These are phyloP conservation scores for Aspergillus egyptiacus DNA, from an alignment of 495 filamentous ascomycete genomes.

Conservation along the genomic window DNA sequence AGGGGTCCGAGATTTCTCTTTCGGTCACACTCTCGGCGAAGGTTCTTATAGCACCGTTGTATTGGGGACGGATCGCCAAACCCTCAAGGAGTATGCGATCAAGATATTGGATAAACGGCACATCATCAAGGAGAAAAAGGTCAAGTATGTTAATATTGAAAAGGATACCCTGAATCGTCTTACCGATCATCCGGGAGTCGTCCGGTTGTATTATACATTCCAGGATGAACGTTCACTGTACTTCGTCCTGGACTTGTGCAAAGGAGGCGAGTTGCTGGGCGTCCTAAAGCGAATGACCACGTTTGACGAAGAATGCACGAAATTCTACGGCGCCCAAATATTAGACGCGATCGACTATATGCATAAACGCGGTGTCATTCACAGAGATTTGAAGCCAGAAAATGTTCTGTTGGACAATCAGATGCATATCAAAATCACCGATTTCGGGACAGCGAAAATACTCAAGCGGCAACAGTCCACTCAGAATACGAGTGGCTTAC, in stretches of 20 bases:
- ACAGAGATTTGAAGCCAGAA: conserved; percentile 95
- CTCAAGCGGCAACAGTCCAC: conserved; percentile 59
- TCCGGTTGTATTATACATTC: conserved; percentile 97
- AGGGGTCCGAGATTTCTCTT: conserved; percentile 93
- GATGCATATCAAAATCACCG: conserved; percentile 98
- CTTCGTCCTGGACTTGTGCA: conserved; percentile 92
- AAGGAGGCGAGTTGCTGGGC: conserved; percentile 85
- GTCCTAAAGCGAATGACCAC: conserved; percentile 89
- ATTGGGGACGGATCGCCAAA: conserved; percentile 91
- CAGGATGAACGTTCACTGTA: conserved; percentile 95
- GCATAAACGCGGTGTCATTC: conserved; percentile 93
- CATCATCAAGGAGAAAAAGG: conserved; percentile 99
- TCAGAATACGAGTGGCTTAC: conserved; percentile 35
- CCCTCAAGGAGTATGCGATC: conserved; percentile 93
- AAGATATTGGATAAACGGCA: conserved; percentile 98
- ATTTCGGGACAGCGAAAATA: conserved; percentile 97
- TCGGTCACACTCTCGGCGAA: conserved; percentile 87
- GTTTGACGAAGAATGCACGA: conserved; percentile 92
- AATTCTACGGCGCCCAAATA: conserved; percentile 95
- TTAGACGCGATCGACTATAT: conserved; percentile 96
- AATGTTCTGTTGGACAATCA: conserved; percentile 92
- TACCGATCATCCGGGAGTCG: conserved; percentile 94
- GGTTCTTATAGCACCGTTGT: conserved; percentile 98
- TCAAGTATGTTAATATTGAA: conserved; percentile 99
- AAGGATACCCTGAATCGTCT: conserved; percentile 96